Percentiles rank a stretch among this genome's conserved stretches.
These are phyloP conservation scores for Wickerhamiella lipophila DNA, from an alignment of 805 yeast genomes.

Conservation along the genomic window DNA sequence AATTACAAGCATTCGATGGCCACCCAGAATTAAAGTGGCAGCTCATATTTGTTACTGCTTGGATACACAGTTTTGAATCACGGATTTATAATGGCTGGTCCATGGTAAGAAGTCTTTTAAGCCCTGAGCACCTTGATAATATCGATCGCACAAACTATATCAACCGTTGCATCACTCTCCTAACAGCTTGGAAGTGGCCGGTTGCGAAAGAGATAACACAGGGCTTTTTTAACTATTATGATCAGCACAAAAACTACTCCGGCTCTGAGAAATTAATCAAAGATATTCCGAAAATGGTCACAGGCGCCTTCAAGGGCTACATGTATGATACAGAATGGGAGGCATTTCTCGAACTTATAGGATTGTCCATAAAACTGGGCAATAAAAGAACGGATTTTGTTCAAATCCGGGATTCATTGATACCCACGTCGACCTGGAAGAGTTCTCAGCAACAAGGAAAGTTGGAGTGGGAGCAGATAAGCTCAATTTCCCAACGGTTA, in stretches of 20 bases:
- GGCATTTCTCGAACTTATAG: conserved; percentile 20
- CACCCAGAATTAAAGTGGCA: conserved; percentile 7
- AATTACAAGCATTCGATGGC: not conserved
- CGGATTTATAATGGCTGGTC: conserved; percentile 2
- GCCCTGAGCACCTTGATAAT: not conserved
- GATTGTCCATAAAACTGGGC: conserved; percentile 14
- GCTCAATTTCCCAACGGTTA: conserved; percentile 19
- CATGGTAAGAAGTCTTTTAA: not conserved
- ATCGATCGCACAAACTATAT: not conserved
- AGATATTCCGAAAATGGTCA: conserved; percentile 17
- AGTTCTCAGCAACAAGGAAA: conserved; percentile 16
- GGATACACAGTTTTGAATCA: not conserved
- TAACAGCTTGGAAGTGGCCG: conserved; percentile 20
- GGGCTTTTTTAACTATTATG: conserved; percentile 16
- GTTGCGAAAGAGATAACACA: conserved; percentile 13
- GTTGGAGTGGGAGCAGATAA: conserved; percentile 15
- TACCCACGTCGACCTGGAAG: conserved; percentile 17
- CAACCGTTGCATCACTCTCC: conserved; percentile 13
- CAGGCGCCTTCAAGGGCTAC: conserved; percentile 17
- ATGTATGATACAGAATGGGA: conserved; percentile 13
- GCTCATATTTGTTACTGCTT: conserved; percentile 7
- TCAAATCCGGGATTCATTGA: conserved; percentile 15
- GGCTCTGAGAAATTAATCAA: conserved; percentile 20
- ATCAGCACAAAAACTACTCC: conserved; percentile 18
- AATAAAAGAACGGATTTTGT: not conserved